Conservation (phyloP, 2,329 filamentous ascomycete species). For the Aureobasidium sp. region DNA sequence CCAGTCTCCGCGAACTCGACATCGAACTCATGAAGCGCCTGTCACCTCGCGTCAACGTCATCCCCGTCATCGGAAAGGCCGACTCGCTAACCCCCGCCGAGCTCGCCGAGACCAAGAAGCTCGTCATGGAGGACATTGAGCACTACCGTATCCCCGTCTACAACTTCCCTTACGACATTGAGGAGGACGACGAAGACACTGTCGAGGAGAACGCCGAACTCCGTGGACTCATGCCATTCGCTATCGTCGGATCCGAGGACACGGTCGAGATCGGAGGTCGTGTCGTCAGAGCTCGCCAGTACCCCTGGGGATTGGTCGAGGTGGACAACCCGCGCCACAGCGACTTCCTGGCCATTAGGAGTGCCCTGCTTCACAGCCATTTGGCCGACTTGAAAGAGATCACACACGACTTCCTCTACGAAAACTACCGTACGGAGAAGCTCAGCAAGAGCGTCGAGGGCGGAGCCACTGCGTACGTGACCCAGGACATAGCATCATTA, state of each 20-base stretch:
- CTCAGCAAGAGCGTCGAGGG: conserved; percentile 98
- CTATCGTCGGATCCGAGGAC: conserved; percentile 96
- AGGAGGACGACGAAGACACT: conserved; percentile 98
- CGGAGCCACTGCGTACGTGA: conserved; percentile 73
- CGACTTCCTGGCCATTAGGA: conserved; percentile 95
- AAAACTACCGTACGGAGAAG: conserved; percentile 99
- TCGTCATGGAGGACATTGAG: conserved; percentile 99
- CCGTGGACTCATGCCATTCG: conserved; percentile 94
- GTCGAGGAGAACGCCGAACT: conserved; percentile 99
- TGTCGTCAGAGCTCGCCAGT: conserved; percentile 88
- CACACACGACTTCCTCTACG: conserved; percentile 98
- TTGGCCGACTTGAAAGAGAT: conserved; percentile 98
- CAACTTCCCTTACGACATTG: conserved; percentile 99
- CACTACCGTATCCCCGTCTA: conserved; percentile 99
- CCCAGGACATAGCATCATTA: neutral
- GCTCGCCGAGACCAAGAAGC: conserved; percentile 97
- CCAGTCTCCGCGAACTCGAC: conserved; percentile 90
- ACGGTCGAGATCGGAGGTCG: conserved; percentile 88
- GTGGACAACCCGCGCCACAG: conserved; percentile 98
- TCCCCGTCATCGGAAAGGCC: conserved; percentile 96
- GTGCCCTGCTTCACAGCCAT: conserved; percentile 93
- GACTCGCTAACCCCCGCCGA: conserved; percentile 94
- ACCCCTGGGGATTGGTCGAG: conserved; percentile 98
- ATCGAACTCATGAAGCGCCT: conserved; percentile 99
- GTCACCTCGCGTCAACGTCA: conserved; percentile 95